Evolutionary conservation across 2,329 filamentous ascomycete species (phyloP).

Genomic region (Coniosporium uncinatum): DNA sequence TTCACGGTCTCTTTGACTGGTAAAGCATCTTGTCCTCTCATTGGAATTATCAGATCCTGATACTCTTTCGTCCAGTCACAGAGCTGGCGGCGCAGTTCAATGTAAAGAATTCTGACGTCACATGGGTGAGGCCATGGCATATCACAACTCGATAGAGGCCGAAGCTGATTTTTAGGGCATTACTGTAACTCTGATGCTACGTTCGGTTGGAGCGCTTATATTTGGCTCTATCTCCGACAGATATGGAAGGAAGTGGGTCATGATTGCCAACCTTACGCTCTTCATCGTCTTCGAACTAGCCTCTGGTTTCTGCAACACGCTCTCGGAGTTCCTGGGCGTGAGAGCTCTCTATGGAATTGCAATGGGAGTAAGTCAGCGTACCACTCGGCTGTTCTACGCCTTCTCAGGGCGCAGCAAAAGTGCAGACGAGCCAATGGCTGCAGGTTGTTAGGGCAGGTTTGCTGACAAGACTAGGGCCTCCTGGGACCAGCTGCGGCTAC

Average conservation of each 20-base stretch:
- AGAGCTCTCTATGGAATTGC: slow-evolving; percentile 57
- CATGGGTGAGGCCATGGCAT: no score
- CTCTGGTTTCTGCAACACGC: slow-evolving; percentile 53
- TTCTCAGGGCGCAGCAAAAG: no score
- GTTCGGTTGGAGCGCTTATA: slow-evolving; percentile 50
- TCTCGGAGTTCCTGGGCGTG: slow-evolving; percentile 51
- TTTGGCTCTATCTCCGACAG: slow-evolving; percentile 50
- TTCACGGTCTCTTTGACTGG: slow-evolving; percentile 25
- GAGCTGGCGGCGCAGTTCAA: slow-evolving; percentile 47
- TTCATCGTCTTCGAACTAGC: slow-evolving; percentile 56
- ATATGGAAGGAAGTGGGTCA: slow-evolving; percentile 50
- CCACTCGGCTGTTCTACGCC: no score
- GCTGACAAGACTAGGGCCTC: no score
- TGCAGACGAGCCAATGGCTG: no score
- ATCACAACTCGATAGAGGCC: slow-evolving; percentile 20
- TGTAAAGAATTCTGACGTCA: slow-evolving; percentile 51
- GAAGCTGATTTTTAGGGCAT: no score
- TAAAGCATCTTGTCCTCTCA: not conserved
- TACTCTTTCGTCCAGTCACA: slow-evolving; percentile 47
- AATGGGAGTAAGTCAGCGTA: no score
- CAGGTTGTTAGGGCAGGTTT: no score
- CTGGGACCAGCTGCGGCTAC: slow-evolving; percentile 58
- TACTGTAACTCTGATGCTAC: slow-evolving; percentile 53
- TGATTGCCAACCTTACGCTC: slow-evolving; percentile 53
- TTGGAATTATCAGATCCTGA: not conserved